Percentiles rank a stretch among this genome's conserved stretches.
Evolutionary conservation across 2,329 filamentous ascomycete genomes (phyloP).

Genomic region (Ophiostoma himal-ulmi): DNA sequence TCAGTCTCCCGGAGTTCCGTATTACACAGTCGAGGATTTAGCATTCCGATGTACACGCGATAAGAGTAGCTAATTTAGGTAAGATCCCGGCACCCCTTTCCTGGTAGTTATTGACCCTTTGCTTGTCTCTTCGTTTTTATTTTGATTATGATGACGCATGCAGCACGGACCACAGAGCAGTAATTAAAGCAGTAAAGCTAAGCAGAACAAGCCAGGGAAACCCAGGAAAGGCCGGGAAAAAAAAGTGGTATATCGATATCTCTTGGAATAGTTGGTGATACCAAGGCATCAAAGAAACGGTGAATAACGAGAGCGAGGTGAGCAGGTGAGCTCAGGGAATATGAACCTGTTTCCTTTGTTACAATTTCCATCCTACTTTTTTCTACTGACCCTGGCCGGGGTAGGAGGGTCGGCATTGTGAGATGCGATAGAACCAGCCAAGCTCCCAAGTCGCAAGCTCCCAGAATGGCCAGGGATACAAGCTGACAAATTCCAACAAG

Average conservation of each 20-base stretch:
- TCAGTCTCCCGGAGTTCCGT: background rate
- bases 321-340: background rate
- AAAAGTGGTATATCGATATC: background rate
- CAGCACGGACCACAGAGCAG: background rate
- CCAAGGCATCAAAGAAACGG: background rate
- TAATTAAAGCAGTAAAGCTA: background rate
- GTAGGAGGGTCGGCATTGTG: background rate
- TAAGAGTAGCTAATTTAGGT: background rate
- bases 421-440: background rate
- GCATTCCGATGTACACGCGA: background rate
- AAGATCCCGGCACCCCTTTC: background rate
- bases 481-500: background rate
- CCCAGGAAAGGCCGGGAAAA: too few species aligned
- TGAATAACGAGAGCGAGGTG: background rate
- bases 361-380: too few species aligned
- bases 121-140: background rate
- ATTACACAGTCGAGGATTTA: background rate
- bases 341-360: too few species aligned
- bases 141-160: background rate
- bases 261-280: background rate
- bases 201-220: background rate
- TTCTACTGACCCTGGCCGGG: background rate
- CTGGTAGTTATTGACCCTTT: background rate
- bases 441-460: too few species aligned
- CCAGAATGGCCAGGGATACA: too few species aligned